phyloP scores from a whole-genome alignment of 495 filamentous ascomycete species.

The Aspergillus diversus region DNA sequence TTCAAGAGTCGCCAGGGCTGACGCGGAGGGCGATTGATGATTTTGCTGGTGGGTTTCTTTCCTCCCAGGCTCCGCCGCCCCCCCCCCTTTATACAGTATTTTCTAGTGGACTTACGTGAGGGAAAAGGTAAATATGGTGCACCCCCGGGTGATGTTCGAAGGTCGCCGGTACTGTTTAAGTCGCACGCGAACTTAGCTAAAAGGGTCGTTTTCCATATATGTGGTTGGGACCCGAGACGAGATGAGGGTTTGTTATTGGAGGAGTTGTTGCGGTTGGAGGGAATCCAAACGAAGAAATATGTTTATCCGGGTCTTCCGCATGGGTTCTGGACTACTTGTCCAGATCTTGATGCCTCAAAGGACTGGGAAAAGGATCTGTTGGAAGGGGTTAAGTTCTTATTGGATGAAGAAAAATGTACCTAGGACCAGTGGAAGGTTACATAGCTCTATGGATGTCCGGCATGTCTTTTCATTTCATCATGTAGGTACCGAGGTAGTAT shows the following conservation, averaged over 20 bases:
- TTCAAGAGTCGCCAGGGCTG: conserved; percentile 16
- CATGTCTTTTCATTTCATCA: too few species aligned
- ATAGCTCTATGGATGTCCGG: background rate
- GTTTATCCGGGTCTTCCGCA: conserved; percentile 50
- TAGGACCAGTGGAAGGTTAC: background rate
- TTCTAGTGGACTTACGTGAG: background rate
- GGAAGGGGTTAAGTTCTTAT: conserved; percentile 10
- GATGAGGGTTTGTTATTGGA: conserved; percentile 50
- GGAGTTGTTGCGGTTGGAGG: conserved; percentile 38
- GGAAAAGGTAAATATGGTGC: conserved; percentile 18
- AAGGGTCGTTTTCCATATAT: conserved; percentile 40
- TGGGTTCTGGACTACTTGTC: conserved; percentile 42
- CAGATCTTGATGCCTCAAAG: conserved; percentile 19
- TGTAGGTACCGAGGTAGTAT: too few species aligned
- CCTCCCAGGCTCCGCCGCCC: background rate
- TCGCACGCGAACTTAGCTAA: conserved; percentile 21
- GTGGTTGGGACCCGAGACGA: conserved; percentile 42
- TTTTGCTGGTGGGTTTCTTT: conserved; percentile 11
- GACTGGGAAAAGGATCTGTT: conserved; percentile 20
- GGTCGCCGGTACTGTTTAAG: conserved; percentile 21
- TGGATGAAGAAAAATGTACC: background rate
- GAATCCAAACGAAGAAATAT: conserved; percentile 37
- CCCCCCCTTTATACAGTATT: background rate
- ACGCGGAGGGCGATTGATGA: conserved; percentile 20
- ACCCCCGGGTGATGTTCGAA: conserved; percentile 21